Evolutionary conservation across 2,329 filamentous ascomycete genomes (phyloP), one percentile per base, ranked within the genome.

Genomic region (Chrysosporium keratinophilum): DNA sequence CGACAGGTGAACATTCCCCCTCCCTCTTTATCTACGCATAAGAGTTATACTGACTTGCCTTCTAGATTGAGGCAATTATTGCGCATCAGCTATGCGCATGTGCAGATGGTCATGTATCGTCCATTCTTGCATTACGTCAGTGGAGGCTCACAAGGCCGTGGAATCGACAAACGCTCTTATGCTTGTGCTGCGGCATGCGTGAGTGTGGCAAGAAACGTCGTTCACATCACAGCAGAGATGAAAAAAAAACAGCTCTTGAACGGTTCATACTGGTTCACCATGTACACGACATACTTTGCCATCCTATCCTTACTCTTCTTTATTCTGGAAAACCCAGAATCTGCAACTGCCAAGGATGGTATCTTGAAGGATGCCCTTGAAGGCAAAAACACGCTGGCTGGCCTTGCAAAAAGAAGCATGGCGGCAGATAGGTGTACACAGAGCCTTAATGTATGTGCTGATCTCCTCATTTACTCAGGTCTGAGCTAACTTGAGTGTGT

Each of bases 371-470:
- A 97, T 70, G 91, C 90, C 0, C 78, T 83, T 57, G 85, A 88
- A 58, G 93, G 91, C 15, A 87, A 87, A 64, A 84, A 91, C 59
- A 87, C 90, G 58, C 79, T 97, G 56, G 81, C 83, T 49, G 83
- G 82, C 14, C 77, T 97, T 55, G 85, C 89, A 2, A 83, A 86
- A 62, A 84, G 85, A 62, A 96, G 89, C 64, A 78, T 94, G 76
- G 89, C 90, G 35, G 93, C 93, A 2, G 88, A 96, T 65, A 78
- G 88, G 57, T 93, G 94, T 63, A 88, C 87, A 1, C 78, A 76
- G 44, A 85, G 87, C 40, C 76, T 98, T 28, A 80, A 82, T 65
- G 88, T 91, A 76, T 68, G 81, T 71, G 3, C 41, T 33, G 7
- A 14, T 28, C 14, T 44, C n/a, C 2, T 19, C 14, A 46, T 33